Base-by-base conservation (phyloP, 352 stramenopile genomes). In the Pythium apleroticum region DNA sequence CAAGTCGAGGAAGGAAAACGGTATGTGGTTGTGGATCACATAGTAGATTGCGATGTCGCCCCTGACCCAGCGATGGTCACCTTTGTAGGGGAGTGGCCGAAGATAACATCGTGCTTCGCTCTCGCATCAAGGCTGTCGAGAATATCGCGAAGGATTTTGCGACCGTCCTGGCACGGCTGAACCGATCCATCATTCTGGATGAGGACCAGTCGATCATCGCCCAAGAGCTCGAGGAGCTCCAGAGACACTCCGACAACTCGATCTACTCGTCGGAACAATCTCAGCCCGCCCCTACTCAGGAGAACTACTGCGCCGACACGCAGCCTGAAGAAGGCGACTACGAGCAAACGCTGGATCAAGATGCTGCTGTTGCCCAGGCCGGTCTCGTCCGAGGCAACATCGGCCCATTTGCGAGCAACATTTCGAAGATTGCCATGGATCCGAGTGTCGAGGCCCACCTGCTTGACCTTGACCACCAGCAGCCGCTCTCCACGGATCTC, bases 251-350 rank as follows among this genome's bases (percentile, higher is more conserved):
- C 4, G 60, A 72, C 22, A 64, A 57, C 12, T 69, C 62, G 19
- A 33, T 76, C 15, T 41, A 58, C 3, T 68, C 66, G 4, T 75
- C 65, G 0, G 72, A 78, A 48, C 60, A 71, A 1, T 76, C 72
- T 0, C 57, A 76, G n/a, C 68, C 68, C 17, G 39, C 68, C 11
- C 71, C 68, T 17, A 46, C 37, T 10, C 60, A 62, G 24, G 61
- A 69, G 19, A 56, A 63, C n/a, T 72, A 60, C 49, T 58, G 56
- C 39, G 48, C 53, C 1, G 66, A 73, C 19, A 73, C 66, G 2
- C 66, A 73, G 37, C 54, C 53, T 8, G 60, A 69, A 25, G 60
- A 69, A 19, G 48, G 46, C 1, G 57, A 62, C 20, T 59, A 72
- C 20, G 28, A 68, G 17, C 53, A 74, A 33, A 74, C 70, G n/a